Evolutionary conservation across 78 protist species (phyloP), one percentile per base, ranked within the genome.

Genomic region (Speleostelium caveatum): DNA sequence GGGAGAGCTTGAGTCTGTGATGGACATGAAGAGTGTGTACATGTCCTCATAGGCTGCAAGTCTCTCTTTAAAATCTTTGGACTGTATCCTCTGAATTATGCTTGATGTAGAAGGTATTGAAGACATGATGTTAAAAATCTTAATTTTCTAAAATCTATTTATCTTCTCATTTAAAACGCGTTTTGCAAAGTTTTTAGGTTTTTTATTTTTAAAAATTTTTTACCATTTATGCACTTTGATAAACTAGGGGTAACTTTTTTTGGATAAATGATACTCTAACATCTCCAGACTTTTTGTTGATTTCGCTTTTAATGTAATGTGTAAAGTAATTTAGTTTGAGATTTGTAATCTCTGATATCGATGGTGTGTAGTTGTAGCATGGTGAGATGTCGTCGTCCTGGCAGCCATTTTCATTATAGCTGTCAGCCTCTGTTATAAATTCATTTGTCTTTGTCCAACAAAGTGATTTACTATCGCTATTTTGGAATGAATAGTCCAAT

Each of bases 51-150:
- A 80, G 19, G 74, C 90, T 42, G 22, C 65, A 51, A 80, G 58
- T 17, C 90, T 21, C 35, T 80, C 90, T n/a, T 80, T 80, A 68
- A 80, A 80, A 2, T 80, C 79, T 68, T 80, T 80, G 8, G 79
- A 69, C 45, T 80, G 67, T 2, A 80, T 80, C 66, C 69, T 80
- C 10, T 45, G 55, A 32, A 72, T 73, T 17, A 69, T 80, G 6
- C 39, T n/a, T n/a, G n/a, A n/a, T n/a, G n/a, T n/a, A n/a, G n/a
- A n/a, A n/a, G n/a, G n/a, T n/a, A n/a, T n/a, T n/a, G n/a, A n/a
- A n/a, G n/a, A n/a, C n/a, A n/a, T n/a, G n/a, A n/a, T n/a, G n/a
- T n/a, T n/a, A n/a, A n/a, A n/a, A n/a, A n/a, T n/a, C n/a, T n/a
- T n/a, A n/a, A n/a, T n/a, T n/a, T n/a, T n/a, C n/a, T n/a, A n/a